A percentile compares a stretch with the other conserved stretches of the same genome.
Evolutionary conservation across 345 rosid species (phyloP).

Genomic region (Syzygium oleosum): DNA sequence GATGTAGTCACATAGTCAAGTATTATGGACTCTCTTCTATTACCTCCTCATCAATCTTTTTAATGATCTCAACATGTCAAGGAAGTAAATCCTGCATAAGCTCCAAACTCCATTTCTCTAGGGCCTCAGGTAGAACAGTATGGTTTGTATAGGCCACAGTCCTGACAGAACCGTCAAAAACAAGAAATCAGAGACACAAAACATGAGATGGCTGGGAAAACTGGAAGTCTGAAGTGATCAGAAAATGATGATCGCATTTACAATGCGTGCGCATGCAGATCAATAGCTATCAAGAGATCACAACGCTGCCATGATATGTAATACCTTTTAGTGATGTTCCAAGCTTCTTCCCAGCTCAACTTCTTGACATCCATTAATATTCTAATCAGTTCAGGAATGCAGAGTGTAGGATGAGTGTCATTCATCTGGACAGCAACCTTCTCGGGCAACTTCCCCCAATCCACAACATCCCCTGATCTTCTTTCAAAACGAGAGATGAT

Average conservation of each 20-base stretch:
- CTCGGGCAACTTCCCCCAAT: constrained; percentile 37
- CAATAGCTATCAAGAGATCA: neutral
- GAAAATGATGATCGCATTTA: neutral
- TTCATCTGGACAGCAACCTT: constrained; percentile 51
- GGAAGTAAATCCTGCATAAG: constrained; percentile 46
- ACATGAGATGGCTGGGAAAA: neutral
- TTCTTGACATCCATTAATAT: constrained; percentile 38
- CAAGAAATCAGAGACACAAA: neutral
- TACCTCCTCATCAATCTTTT: constrained; percentile 39
- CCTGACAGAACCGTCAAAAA: constrained; percentile 7
- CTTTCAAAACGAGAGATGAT: constrained; percentile 35
- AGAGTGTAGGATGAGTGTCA: constrained; percentile 47
- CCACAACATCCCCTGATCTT: constrained; percentile 20
- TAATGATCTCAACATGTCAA: constrained; percentile 40
- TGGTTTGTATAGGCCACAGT: constrained; percentile 49
- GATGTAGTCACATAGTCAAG: no score
- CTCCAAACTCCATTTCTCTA: constrained; percentile 47
- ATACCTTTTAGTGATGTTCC: constrained; percentile 39
- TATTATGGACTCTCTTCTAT: neutral
- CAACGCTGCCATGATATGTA: neutral
- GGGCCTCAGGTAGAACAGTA: constrained; percentile 45
- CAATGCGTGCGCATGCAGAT: neutral
- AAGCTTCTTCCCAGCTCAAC: constrained; percentile 42
- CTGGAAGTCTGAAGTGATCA: neutral
- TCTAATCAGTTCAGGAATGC: constrained; percentile 44